phyloP scores from a whole-genome alignment of 2,329 filamentous ascomycete genomes.

The Penicillium psychrosexuale region DNA sequence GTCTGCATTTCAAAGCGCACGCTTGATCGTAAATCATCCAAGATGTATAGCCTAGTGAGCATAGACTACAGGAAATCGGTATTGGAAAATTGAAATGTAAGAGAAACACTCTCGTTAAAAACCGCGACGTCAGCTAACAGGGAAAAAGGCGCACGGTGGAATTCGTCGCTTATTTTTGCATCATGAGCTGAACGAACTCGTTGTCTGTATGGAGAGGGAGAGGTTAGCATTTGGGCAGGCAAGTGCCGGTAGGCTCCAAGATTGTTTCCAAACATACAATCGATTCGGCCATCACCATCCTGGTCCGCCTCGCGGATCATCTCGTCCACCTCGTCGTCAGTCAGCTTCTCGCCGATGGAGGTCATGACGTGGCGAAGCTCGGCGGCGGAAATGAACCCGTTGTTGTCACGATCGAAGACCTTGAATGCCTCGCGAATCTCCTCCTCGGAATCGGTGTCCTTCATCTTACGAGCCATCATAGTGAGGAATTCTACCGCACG shows the following conservation, averaged over 20 bases:
- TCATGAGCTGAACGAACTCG: conserved; percentile 92
- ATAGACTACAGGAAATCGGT: conserved; percentile 30
- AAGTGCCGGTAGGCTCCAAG: background rate
- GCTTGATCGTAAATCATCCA: conserved; percentile 25
- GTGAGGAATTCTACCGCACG: conserved; percentile 70
- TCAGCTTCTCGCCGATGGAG: conserved; percentile 86
- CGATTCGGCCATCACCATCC: conserved; percentile 83
- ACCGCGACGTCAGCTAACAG: conserved; percentile 31
- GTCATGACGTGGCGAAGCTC: conserved; percentile 90
- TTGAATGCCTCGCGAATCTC: conserved; percentile 89
- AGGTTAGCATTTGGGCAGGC: conserved; percentile 24
- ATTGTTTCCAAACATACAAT: conserved; percentile 59
- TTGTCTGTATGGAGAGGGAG: conserved; percentile 59
- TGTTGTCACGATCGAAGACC: conserved; percentile 87
- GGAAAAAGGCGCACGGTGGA: conserved; percentile 25
- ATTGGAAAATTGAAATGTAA: conserved; percentile 23
- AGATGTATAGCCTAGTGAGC: conserved; percentile 20
- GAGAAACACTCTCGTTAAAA: conserved; percentile 24
- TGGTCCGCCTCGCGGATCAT: conserved; percentile 92
- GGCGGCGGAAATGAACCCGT: conserved; percentile 85
- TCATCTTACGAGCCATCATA: conserved; percentile 95
- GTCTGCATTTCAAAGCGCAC: conserved; percentile 22
- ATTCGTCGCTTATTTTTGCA: conserved; percentile 71
- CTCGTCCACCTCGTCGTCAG: conserved; percentile 86
- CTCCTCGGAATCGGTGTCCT: conserved; percentile 87